Base-by-base conservation (phyloP, 2,329 filamentous ascomycete species). In the Pleomassaria siparia region DNA sequence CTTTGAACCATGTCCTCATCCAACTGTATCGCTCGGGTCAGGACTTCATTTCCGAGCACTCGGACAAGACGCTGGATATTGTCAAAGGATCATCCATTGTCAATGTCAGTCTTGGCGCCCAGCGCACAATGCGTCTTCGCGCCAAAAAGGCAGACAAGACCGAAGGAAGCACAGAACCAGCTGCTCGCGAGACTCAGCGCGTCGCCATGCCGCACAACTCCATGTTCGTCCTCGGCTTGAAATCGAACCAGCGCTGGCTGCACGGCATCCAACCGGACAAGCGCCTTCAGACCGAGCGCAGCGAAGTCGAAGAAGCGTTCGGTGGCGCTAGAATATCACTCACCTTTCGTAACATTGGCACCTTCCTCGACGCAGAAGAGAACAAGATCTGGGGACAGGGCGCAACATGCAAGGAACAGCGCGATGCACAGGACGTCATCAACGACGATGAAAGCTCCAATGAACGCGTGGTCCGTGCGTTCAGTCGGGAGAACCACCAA, bases 41-140 rank as follows among this genome's bases (percentile, higher is more conserved):
- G 40, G 94, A 99, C 71, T 90, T 90, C 66, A 99, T 99, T 53
- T 94, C 89, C 0, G 94, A 99, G 66, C 94, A 99, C 65, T 95
- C 90, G 30, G 94, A 99, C 69, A 99, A 99, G 73, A 96, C 92
- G 0, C 77, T 99, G 20, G 94, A 99, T 67, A 94, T 99, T 47
- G 85, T 84, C 11, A 83, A 81, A 21, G 84, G 80, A 4, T 94
- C 88, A 20, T 91, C 80, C 50, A 95, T 99, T 56, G 90, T 91
- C 55, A 99, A 97, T 64, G 84, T 96, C 41, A 96, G 90, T 56
- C 80, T 97, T n/a, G 94, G 94, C 1, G 91, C 92, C 0, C 86
- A 95, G 72, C 80, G 94, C 44, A 91, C 85, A 2, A 96, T 97
- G 91, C 80, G 88, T 0, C 81, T 99, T 28, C 84, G 94, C 43